Conservation (phyloP, 768 basidiomycete species). For the Lentinus brumalis region DNA sequence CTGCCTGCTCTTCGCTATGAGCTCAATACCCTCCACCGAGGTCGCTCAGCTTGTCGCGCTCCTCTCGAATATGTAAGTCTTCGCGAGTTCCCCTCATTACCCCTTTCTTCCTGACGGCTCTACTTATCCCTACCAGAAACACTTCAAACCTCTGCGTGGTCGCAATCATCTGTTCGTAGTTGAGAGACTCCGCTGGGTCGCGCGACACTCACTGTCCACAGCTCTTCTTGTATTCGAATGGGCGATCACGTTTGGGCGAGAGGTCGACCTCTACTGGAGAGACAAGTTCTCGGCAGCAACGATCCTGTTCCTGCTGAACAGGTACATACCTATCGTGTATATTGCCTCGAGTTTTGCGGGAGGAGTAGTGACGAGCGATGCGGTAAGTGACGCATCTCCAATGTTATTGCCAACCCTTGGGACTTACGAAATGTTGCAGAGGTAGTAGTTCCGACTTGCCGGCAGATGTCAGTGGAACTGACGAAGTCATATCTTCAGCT, state of each 20-base stretch:
- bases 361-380: not conserved
- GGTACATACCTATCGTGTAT: not conserved
- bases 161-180: no score
- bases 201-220: not conserved
- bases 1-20: no score
- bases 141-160: no score
- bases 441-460: not conserved
- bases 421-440: not conserved
- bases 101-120: no score
- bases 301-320: not conserved
- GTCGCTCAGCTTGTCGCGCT: no score
- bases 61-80: no score
- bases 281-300: not conserved
- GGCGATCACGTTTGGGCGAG: not conserved
- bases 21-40: no score
- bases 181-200: no score
- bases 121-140: no score
- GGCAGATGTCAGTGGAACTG: not conserved
- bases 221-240: not conserved
- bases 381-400: not conserved
- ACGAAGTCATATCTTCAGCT: not conserved
- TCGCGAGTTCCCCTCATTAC: no score
- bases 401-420: not conserved
- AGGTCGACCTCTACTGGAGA: slow-evolving; percentile 1
- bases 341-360: not conserved